Evolutionary conservation across 495 filamentous ascomycete genomes (phyloP).

Genomic region (Amniculicola lignicola): DNA sequence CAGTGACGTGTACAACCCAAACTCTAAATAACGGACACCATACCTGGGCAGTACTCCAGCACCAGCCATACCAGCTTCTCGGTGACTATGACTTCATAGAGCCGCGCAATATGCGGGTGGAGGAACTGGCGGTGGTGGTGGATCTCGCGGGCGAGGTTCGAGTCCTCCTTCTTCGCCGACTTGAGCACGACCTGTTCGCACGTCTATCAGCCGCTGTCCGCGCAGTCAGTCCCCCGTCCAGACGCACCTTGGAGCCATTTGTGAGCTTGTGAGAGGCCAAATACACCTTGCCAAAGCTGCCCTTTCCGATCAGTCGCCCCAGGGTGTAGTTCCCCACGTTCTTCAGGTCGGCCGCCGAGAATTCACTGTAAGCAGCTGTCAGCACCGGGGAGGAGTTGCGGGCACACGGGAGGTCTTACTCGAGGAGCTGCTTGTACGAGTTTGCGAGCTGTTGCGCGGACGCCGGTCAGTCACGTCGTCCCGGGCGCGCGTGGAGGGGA

Average conservation of each 20-base stretch:
- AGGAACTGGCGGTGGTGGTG: constrained; percentile 98
- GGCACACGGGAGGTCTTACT: constrained; percentile 59
- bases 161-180: constrained; percentile 91
- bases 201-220: not conserved
- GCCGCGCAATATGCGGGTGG: constrained; percentile 91
- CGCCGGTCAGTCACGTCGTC: too few relatives aligned
- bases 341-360: constrained; percentile 85
- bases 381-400: constrained; percentile 7
- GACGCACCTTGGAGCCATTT: constrained; percentile 90
- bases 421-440: constrained; percentile 92
- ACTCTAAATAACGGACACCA: too few relatives aligned
- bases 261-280: constrained; percentile 95
- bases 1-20: too few relatives aligned
- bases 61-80: constrained; percentile 94
- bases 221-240: not conserved
- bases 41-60: constrained; percentile 94
- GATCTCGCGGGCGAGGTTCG: constrained; percentile 93
- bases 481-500: constrained; percentile 27
- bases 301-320: constrained; percentile 90
- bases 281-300: constrained; percentile 97
- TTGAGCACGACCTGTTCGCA: constrained; percentile 83
- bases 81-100: constrained; percentile 97
- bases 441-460: constrained; percentile 96
- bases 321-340: constrained; percentile 93
- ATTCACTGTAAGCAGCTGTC: constrained; percentile 62